These are phyloP conservation scores for Amanita pallidorosea DNA, from an alignment of 768 basidiomycete genomes.

Conservation along the genomic window DNA sequence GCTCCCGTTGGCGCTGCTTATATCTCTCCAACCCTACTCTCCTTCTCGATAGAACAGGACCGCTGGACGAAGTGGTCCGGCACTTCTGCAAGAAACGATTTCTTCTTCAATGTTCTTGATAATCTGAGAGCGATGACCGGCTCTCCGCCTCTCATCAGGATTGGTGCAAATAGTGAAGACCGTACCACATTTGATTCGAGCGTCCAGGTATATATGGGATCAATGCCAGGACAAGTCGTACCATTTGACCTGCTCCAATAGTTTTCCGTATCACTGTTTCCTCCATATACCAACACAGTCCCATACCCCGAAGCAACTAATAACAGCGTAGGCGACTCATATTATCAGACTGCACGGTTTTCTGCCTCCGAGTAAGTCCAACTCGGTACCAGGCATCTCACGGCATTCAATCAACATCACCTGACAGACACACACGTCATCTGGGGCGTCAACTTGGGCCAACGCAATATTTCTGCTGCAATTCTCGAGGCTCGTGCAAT, in stretches of 20 bases:
- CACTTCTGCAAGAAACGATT: slow-evolving; percentile 37
- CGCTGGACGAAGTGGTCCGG: slow-evolving; percentile 64
- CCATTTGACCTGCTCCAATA: slow-evolving; percentile 9
- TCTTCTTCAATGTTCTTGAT: slow-evolving; percentile 48
- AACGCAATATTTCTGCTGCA: slow-evolving; percentile 36
- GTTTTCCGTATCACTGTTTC: slow-evolving; percentile 40
- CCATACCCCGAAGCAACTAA: slow-evolving; percentile 61
- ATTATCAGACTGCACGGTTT: slow-evolving; percentile 41
- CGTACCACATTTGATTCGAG: slow-evolving; percentile 43
- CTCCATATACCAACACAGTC: slow-evolving; percentile 30
- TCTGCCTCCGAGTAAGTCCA: slow-evolving; percentile 33
- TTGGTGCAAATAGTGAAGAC: slow-evolving; percentile 49
- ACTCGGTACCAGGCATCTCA: slow-evolving; percentile 1
- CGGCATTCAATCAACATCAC: neutral
- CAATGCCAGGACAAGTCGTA: neutral
- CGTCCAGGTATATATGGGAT: slow-evolving; percentile 25
- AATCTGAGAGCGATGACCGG: slow-evolving; percentile 46
- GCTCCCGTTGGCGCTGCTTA: slow-evolving; percentile 23
- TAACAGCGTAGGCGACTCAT: slow-evolving; percentile 48
- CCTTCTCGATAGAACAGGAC: slow-evolving; percentile 64
- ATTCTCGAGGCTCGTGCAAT: slow-evolving; percentile 39
- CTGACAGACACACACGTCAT: slow-evolving; percentile 44
- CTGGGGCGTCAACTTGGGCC: slow-evolving; percentile 61
- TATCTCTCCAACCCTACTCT: slow-evolving; percentile 38
- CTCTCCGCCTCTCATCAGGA: slow-evolving; percentile 42